These are phyloP conservation scores for Aegilops sharonensis DNA, from an alignment of 176 grass and related monocot species.

Conservation along the genomic window DNA sequence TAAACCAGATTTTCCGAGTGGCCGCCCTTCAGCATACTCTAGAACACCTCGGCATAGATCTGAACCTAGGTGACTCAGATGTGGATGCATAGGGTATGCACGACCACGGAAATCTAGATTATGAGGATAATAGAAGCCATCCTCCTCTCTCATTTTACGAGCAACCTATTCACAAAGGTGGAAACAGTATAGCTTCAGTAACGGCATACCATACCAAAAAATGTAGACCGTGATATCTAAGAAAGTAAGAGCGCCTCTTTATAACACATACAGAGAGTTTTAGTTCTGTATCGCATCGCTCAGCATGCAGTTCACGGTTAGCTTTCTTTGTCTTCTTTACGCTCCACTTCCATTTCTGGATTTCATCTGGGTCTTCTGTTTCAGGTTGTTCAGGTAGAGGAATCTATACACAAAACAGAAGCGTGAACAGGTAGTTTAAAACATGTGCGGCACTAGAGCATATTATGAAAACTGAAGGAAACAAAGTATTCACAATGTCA, in stretches of 20 bases:
- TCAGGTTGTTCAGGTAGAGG: constrained; percentile 61
- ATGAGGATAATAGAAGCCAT: constrained; percentile 94
- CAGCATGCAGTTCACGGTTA: constrained; percentile 83
- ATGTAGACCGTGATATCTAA: constrained; percentile 18
- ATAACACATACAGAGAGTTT: constrained; percentile 84
- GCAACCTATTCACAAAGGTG: constrained; percentile 75
- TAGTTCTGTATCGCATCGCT: constrained; percentile 88
- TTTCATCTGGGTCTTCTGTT: constrained; percentile 63
- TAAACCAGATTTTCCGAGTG: constrained; percentile 79
- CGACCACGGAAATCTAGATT: constrained; percentile 93
- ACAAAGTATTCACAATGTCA: background rate
- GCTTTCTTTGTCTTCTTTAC: constrained; percentile 77
- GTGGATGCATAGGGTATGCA: constrained; percentile 96
- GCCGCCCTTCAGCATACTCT: constrained; percentile 83
- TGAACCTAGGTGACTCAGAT: constrained; percentile 87
- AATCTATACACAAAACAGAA: constrained; percentile 50
- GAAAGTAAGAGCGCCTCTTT: constrained; percentile 12
- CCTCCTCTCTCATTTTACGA: constrained; percentile 84
- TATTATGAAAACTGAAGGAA: constrained; percentile 14
- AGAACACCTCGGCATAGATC: constrained; percentile 92
- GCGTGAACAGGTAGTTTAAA: background rate
- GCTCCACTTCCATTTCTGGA: constrained; percentile 77
- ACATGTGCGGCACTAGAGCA: background rate
- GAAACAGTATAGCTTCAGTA: constrained; percentile 12
- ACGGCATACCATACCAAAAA: constrained; percentile 7